Evolutionary conservation across 768 basidiomycete genomes (phyloP), one percentile per base, ranked within the genome.

Genomic region (Suillus placidus): DNA sequence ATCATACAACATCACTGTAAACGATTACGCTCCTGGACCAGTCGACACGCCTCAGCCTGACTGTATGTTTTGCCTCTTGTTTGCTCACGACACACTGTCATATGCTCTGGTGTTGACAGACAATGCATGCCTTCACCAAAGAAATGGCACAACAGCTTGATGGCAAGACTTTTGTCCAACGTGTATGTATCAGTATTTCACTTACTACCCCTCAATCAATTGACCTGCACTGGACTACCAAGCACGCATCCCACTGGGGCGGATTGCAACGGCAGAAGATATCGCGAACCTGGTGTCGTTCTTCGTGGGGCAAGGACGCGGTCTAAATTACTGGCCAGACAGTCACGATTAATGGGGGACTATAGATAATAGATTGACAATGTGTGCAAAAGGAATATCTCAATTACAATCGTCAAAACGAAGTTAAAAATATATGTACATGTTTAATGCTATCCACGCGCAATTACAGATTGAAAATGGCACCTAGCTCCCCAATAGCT

Each of bases 291-390:
- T 76, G 5, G 76, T 78, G 2, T 72, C 75, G 14, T 78, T 74
- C 69, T 68, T 79, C 38, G 74, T 71, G 8, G 72, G 1, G 71
- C 13, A 71, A 71, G 60, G 68, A 74, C 32, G 69, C 78, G 7
- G 43, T 64, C 13, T 74, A 73, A 45, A 72, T 75, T 7, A 77
- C 78, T 0, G 13, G 13, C n/a, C 3, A 26, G 30, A 38, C 35
- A 52, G n/a, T n/a, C 43, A n/a, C 6, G 1, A 35, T 35, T 13
- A 43, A 62, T 34, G 60, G 38, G 12, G 14, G 30, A 62, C 18
- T 45, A 12, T 12, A 38, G 26, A 32, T 45, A 18, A 32, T 45
- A 18, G 63, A 43, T 2, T 61, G 13, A 32, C 45, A 2, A 37
- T 16, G 35, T 10, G 10, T 55, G 32, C 52, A 34, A 54, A 30